Evolutionary conservation across 2,329 filamentous ascomycete genomes (phyloP), one percentile per base, ranked within the genome.

Genomic region (Aspergillus jensenii): DNA sequence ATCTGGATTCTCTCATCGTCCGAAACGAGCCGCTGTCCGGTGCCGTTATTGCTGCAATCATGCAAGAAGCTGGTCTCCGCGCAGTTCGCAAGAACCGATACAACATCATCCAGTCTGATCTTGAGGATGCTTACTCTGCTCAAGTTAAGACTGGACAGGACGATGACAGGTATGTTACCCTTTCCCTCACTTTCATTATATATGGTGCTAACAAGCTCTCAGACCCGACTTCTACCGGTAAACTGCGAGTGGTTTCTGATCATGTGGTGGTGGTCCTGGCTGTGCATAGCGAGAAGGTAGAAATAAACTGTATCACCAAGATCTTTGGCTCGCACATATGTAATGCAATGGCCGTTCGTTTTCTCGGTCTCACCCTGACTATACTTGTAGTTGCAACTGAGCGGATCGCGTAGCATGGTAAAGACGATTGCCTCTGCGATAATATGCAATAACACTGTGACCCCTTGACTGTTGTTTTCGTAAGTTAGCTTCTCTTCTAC

Each of bases 31-130:
- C 95, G 2, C 81, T 99, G 49, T 96, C 90, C 49, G 95, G 95
- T 68, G 95, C 95, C 57, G 89, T 99, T 68, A 99, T 99, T 74
- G 93, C 95, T 48, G 95, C 95, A 52, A 96, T 99, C 74, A 99
- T 99, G 95, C 95, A 99, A 78, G 95, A 99, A 79, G 95, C 95
- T 33, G 95, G 95, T 65, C 82, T 99, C 67, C 86, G 93, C 65
- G 93, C 93, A 25, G 93, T 98, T 64, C 85, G 93, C 70, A 98
- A 97, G 87, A 98, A 99, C 79, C 84, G 95, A 70, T 99, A 99
- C 80, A 98, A 99, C 78, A 99, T 99, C 75, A 98, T 99, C 71
- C 95, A 99, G 81, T 87, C 85, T 62, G 95, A 99, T 78, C 81
- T 99, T 63, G 95, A 99, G 78, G 95, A 98, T 76, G 95, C 95